Evolutionary conservation across 371 early-diverging fungal species (phyloP).

Genomic region (Neoconidiobolus thromboides): DNA sequence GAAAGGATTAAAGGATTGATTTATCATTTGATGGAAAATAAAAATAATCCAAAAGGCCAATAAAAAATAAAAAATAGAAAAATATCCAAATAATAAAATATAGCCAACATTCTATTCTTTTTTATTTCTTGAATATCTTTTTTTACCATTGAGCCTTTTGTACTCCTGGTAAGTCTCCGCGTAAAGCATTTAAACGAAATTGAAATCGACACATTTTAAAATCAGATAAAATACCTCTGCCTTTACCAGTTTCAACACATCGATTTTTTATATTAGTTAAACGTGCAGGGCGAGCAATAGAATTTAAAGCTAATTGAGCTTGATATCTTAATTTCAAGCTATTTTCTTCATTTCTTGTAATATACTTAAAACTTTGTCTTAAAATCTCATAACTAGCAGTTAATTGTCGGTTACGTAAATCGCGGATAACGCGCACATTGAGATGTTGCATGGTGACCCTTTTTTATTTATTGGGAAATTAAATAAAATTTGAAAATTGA

Average conservation of each 20-base stretch:
- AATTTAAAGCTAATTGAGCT: slow-evolving; percentile 59
- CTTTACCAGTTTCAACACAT: slow-evolving; percentile 65
- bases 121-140: too few species aligned
- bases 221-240: slow-evolving; percentile 59
- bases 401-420: slow-evolving; percentile 47
- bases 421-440: slow-evolving; percentile 40
- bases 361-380: slow-evolving; percentile 57
- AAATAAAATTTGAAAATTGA: too few species aligned
- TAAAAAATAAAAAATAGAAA: too few species aligned
- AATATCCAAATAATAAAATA: too few species aligned
- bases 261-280: slow-evolving; percentile 51
- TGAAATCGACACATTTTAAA: slow-evolving; percentile 62
- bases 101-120: too few species aligned
- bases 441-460: not conserved
- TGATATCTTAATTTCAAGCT: slow-evolving; percentile 60
- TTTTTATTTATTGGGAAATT: too few species aligned
- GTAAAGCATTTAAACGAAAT: slow-evolving; percentile 63
- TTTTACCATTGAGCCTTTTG: slow-evolving; percentile 63
- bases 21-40: too few species aligned
- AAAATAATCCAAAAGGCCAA: too few species aligned
- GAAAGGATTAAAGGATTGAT: too few species aligned
- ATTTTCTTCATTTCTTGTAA: slow-evolving; percentile 57
- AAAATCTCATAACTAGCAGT: slow-evolving; percentile 49
- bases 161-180: slow-evolving; percentile 68
- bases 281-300: slow-evolving; percentile 48